Evolutionary conservation across 768 basidiomycete species (phyloP).

Genomic region (Hemileccinum rubropunctum): DNA sequence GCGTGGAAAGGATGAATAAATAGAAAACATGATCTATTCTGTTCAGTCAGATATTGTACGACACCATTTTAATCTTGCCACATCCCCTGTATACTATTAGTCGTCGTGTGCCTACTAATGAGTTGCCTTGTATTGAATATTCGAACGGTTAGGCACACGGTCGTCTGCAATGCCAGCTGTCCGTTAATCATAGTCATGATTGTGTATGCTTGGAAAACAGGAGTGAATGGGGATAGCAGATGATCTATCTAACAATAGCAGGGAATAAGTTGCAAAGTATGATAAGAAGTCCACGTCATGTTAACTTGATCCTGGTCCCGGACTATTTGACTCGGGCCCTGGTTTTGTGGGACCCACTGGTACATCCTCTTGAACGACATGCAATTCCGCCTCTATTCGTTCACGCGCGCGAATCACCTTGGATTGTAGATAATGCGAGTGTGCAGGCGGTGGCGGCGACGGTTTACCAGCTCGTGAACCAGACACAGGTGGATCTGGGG

Average conservation of each 20-base stretch:
- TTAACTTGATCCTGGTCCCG: slow-evolving; percentile 22
- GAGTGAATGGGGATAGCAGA: slow-evolving; percentile 28
- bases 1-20: slow-evolving; percentile 4
- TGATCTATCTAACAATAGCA: slow-evolving; percentile 19
- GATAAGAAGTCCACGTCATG: background rate
- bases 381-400: slow-evolving; percentile 87
- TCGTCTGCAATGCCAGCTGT: background rate
- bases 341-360: slow-evolving; percentile 16
- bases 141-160: no score
- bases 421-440: slow-evolving; percentile 93
- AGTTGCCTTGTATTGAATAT: no score
- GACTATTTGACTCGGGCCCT: slow-evolving; percentile 14
- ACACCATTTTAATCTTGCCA: background rate
- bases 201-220: slow-evolving; percentile 14
- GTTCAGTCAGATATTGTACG: background rate
- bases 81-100: background rate
- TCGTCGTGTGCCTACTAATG: no score
- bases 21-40: no score
- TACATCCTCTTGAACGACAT: slow-evolving; percentile 26
- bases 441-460: slow-evolving; percentile 36
- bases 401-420: slow-evolving; percentile 96
- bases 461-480: slow-evolving; percentile 39
- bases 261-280: slow-evolving; percentile 17
- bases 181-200: slow-evolving; percentile 15
- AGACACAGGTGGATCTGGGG: slow-evolving; percentile 44